These are phyloP conservation scores for Saccharomycopsis fodiens DNA, from an alignment of 805 yeast species.

Conservation along the genomic window DNA sequence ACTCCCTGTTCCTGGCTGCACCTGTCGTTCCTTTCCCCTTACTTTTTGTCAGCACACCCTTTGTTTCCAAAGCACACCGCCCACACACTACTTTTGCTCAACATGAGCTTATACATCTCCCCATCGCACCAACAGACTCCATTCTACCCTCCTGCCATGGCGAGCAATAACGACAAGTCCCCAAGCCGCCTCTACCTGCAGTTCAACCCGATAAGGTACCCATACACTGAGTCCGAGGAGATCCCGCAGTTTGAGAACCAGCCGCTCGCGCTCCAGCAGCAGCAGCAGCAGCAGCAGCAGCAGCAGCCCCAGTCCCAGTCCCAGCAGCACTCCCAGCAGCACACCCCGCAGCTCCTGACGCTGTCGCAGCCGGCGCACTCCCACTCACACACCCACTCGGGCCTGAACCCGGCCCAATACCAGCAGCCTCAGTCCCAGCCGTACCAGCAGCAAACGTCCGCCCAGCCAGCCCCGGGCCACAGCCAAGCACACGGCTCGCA, in stretches of 20 bases:
- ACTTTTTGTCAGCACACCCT: background rate
- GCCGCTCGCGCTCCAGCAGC: no score
- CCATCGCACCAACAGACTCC: slow-evolving; percentile 3
- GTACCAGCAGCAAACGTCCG: background rate
- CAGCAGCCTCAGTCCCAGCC: background rate
- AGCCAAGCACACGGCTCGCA: background rate
- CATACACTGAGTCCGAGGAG: background rate
- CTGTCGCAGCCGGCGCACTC: background rate
- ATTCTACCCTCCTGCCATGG: background rate
- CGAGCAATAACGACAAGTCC: background rate
- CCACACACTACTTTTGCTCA: slow-evolving; percentile 1
- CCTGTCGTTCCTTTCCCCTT: background rate
- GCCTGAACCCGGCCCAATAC: background rate
- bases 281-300: no score
- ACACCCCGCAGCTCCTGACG: background rate
- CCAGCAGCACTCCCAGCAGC: background rate
- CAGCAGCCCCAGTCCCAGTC: background rate
- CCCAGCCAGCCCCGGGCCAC: background rate
- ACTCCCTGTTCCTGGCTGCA: background rate
- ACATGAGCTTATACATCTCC: slow-evolving; percentile 11
- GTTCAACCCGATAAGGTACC: slow-evolving; percentile 3
- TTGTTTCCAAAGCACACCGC: background rate
- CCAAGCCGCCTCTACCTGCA: slow-evolving; percentile 8
- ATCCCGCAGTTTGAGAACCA: background rate
- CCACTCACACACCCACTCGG: background rate